Evolutionary conservation across 2,329 filamentous ascomycete species (phyloP).

Genomic region (Pseudofabraea citricarpa): DNA sequence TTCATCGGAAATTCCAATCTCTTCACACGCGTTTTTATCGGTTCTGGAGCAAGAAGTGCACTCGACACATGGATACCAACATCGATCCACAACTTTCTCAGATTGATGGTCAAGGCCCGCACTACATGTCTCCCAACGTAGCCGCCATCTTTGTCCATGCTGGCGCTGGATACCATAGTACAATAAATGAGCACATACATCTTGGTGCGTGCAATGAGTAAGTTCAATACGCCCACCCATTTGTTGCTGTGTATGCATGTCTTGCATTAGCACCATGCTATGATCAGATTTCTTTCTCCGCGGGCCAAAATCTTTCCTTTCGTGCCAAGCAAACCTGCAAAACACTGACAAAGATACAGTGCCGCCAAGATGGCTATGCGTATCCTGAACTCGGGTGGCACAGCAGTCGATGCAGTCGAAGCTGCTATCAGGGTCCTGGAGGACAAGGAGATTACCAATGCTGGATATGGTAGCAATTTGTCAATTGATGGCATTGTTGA

Average conservation of each 20-base stretch:
- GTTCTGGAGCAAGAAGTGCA: too few relatives aligned
- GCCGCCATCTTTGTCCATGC: slow-evolving; percentile 92
- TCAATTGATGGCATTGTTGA: slow-evolving; percentile 88
- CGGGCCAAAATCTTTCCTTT: too few relatives aligned
- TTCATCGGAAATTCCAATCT: too few relatives aligned
- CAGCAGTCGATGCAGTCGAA: slow-evolving; percentile 84
- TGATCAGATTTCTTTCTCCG: too few relatives aligned
- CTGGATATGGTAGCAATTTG: slow-evolving; percentile 92
- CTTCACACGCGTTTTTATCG: too few relatives aligned
- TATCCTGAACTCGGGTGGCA: slow-evolving; percentile 71
- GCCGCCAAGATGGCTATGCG: slow-evolving; percentile 82
- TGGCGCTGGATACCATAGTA: slow-evolving; percentile 89
- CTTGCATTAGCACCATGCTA: too few relatives aligned
- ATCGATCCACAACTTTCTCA: too few relatives aligned
- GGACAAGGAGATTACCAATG: slow-evolving; percentile 93
- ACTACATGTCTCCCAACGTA: slow-evolving; percentile 25
- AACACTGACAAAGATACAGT: slow-evolving; percentile 40
- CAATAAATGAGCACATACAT: slow-evolving; percentile 78
- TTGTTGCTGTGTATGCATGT: too few relatives aligned
- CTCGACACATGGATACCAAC: too few relatives aligned
- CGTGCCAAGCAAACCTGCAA: too few relatives aligned
- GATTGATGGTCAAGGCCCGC: slow-evolving; percentile 6
- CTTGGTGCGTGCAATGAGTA: slow-evolving; percentile 85
- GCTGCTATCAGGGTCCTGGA: slow-evolving; percentile 83
- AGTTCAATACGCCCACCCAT: too few relatives aligned